Base-by-base conservation (phyloP, 2,329 filamentous ascomycete genomes). In the Cadophora malorum region DNA sequence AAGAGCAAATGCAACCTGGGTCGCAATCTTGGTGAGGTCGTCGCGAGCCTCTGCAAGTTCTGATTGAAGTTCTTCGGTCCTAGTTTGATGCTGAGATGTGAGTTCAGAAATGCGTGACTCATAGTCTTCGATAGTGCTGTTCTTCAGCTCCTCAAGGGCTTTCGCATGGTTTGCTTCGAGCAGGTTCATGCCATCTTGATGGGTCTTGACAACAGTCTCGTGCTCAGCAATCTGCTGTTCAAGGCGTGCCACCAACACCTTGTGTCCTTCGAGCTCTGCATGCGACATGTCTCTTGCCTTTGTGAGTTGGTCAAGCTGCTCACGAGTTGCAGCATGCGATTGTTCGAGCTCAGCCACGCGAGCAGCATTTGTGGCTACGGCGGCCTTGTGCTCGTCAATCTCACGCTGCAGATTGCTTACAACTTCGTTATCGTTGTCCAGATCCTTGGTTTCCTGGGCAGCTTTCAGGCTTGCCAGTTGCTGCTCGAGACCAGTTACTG, bases 381-480 rank as follows among this genome's bases (percentile, higher is more conserved):
- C 87, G 3, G 85, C 81, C 80, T 92, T 94, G 80, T 97, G 94
- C 76, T 93, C 89, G 63, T 94, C 89, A 64, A 97, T 90, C 77
- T 97, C 90, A 68, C 81, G 84, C 70, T 91, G 91, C 52, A 97
- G 80, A 55, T 83, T 83, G 45, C 83, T 81, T 41, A 92, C 81
- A 59, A 90, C 80, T 45, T 86, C 83, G 67, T 90, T 81, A 69
- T 92, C 88, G 76, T 86, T 84, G 50, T 79, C 79, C 45, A 85
- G 80, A 2, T 79, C 81, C 68, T 88, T 85, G 65, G 79, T 80
- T 28, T 86, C 78, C 78, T 81, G 79, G 7, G 23, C 59, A 14
- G 12, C 45, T 28, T 25, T 79, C 80, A 16, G 76, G 9, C 52
- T 79, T 0, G 79, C 79, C 9, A 88, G 76, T 74, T 88, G 83